A percentile compares a stretch with the other conserved stretches of the same genome.
Conservation (phyloP, 164 flowering plant species). For the Tetrastigma voinierianum region DNA sequence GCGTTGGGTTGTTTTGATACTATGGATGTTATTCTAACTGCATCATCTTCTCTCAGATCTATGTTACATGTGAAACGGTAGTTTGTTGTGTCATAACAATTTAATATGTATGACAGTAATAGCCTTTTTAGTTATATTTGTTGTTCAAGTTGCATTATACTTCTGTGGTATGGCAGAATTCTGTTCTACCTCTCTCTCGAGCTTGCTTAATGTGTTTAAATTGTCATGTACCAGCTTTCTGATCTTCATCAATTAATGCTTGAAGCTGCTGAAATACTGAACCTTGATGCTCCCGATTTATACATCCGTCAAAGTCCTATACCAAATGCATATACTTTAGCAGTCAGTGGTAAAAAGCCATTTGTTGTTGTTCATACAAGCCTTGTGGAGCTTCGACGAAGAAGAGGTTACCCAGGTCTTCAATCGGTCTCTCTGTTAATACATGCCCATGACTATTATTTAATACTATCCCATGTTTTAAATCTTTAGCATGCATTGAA, state of each 20-base stretch:
- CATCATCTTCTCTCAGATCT: too few species aligned
- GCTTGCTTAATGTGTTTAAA: background rate
- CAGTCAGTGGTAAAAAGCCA: slow-evolving; percentile 89
- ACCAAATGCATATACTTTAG: slow-evolving; percentile 94
- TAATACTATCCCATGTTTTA: background rate
- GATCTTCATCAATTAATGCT: slow-evolving; percentile 79
- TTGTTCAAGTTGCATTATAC: too few species aligned
- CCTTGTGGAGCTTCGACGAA: slow-evolving; percentile 86
- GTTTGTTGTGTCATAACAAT: too few species aligned
- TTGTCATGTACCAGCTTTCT: slow-evolving; percentile 54
- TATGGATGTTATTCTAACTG: too few species aligned
- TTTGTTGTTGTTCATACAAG: slow-evolving; percentile 95
- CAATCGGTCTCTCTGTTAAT: slow-evolving; percentile 7
- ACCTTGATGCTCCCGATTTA: slow-evolving; percentile 83
- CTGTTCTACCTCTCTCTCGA: background rate
- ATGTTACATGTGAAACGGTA: too few species aligned
- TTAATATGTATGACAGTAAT: too few species aligned
- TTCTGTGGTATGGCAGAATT: background rate
- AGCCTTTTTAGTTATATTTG: too few species aligned
- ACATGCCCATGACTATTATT: slow-evolving; percentile 7
- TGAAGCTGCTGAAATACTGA: too few species aligned
- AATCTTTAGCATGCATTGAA: background rate
- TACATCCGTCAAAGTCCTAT: slow-evolving; percentile 94
- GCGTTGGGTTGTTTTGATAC: too few species aligned
- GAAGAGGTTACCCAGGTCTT: slow-evolving; percentile 84